Base-by-base conservation (phyloP, 768 basidiomycete species). In the Naematelia encephala region DNA sequence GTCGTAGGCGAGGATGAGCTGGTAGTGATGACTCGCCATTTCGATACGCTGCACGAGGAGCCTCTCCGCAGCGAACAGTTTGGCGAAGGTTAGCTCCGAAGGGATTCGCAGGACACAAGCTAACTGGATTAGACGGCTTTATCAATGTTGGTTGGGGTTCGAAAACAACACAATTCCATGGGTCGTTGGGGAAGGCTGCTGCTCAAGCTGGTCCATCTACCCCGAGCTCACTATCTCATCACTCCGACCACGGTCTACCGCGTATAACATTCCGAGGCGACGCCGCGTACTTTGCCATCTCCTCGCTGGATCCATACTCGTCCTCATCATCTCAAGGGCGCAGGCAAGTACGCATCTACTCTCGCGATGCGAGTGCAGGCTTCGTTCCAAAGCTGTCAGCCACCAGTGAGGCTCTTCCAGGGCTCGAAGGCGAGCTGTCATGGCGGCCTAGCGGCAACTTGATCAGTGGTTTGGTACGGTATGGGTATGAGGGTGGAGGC, bases 101-200 rank as follows among this genome's bases (percentile, higher is more conserved):
- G 8, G 5, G 10, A 16, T 11, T 48, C 26, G 11, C 51, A 60
- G 27, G 66, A 47, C 22, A 10, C n/a, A 8, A 52, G 50, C 57
- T 61, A 13, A 39, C 34, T 47, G 27, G 63, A 58, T 3, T 66
- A 91, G 91, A 91, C 73, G 84, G 86, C 23, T 90, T 89, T 1
- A 91, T 97, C 69, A 90, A 93, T 67, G 91, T 97, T 59, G 96
- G 96, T 14, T 99, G 96, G 96, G 96, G 96, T 42, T 89, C 89
- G 1, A 94, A 93, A 71, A 83, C 89, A 74, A 98, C 96, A 0
- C 96, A 99, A 70, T 99, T 99, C 73, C 92, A 97, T 66, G 96
- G 96, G 10, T 94, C 92, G 0, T 80, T 91, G 3, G 94, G 96
- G 16, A 97, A 97, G 75, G 79, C 83, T 1, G 88, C 88, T 22